phyloP scores from a whole-genome alignment of 768 basidiomycete genomes.

The Lentinula raphanica region DNA sequence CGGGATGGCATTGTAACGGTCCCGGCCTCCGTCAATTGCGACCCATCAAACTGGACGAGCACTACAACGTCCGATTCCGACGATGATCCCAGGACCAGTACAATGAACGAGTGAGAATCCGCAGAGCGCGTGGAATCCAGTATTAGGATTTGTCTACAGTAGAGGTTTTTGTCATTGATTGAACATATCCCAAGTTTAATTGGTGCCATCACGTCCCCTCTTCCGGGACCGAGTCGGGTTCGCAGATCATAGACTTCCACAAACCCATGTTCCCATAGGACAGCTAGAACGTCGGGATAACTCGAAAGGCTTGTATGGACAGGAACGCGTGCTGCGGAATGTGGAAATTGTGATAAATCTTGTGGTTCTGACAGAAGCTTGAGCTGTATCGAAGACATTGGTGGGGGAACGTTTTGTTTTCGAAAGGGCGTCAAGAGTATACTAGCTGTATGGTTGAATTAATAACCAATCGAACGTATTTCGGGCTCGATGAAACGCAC shows the following conservation, averaged over 20 bases:
- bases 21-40: slow-evolving; percentile 1
- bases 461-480: background rate
- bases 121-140: slow-evolving; percentile 2
- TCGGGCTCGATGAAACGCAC: no score
- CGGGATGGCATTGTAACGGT: slow-evolving; percentile 11
- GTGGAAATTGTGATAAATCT: slow-evolving; percentile 12
- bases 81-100: slow-evolving; percentile 37
- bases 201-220: slow-evolving; percentile 58
- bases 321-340: slow-evolving; percentile 38
- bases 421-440: slow-evolving; percentile 90
- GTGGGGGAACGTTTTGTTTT: slow-evolving; percentile 94
- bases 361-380: slow-evolving; percentile 16
- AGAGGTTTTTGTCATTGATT: slow-evolving; percentile 14
- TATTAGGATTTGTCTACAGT: slow-evolving; percentile 31
- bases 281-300: slow-evolving; percentile 50
- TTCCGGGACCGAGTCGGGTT: slow-evolving; percentile 55
- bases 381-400: slow-evolving; percentile 72
- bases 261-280: slow-evolving; percentile 67
- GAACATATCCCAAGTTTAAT: slow-evolving; percentile 29
- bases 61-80: slow-evolving; percentile 29
- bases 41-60: slow-evolving; percentile 20
- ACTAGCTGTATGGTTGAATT: slow-evolving; percentile 38
- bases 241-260: slow-evolving; percentile 67
- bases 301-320: slow-evolving; percentile 62
- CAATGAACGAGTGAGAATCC: slow-evolving; percentile 8